Conservation (phyloP, 768 basidiomycete genomes). For the Termitomyces eurrhizus region DNA sequence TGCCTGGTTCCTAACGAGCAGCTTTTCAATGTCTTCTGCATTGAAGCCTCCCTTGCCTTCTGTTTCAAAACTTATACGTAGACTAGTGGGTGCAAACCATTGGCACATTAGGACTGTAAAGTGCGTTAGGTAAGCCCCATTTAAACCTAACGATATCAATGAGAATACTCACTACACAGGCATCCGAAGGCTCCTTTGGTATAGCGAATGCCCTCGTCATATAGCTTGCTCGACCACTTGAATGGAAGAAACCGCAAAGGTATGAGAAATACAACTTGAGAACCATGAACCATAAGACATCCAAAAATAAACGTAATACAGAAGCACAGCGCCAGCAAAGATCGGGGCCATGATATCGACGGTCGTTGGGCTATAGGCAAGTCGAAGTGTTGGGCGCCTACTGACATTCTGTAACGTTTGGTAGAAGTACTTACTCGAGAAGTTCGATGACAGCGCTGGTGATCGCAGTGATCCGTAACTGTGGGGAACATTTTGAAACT, state of each 20-base stretch:
- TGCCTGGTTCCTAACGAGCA: slow-evolving; percentile 51
- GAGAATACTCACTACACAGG: slow-evolving; percentile 55
- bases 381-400: slow-evolving; percentile 28
- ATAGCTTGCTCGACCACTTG: slow-evolving; percentile 47
- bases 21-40: slow-evolving; percentile 49
- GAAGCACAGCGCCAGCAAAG: slow-evolving; percentile 48
- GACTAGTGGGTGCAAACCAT: slow-evolving; percentile 74
- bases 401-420: slow-evolving; percentile 17
- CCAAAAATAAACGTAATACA: slow-evolving; percentile 56
- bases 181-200: slow-evolving; percentile 82
- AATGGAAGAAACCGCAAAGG: slow-evolving; percentile 67
- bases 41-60: slow-evolving; percentile 63
- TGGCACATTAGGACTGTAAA: slow-evolving; percentile 70
- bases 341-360: slow-evolving; percentile 48
- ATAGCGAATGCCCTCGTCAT: slow-evolving; percentile 68
- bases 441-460: not conserved
- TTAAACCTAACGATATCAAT: not conserved
- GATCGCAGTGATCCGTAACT: slow-evolving; percentile 2
- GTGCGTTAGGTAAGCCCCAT: not conserved
- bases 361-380: slow-evolving; percentile 54
- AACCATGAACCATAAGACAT: slow-evolving; percentile 64
- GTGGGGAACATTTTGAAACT: slow-evolving; percentile 26
- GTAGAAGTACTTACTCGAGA: not conserved
- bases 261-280: slow-evolving; percentile 70
- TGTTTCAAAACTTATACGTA: slow-evolving; percentile 72